These are phyloP conservation scores for Brettanomyces sp. DNA, from an alignment of 805 yeast genomes.

Conservation along the genomic window DNA sequence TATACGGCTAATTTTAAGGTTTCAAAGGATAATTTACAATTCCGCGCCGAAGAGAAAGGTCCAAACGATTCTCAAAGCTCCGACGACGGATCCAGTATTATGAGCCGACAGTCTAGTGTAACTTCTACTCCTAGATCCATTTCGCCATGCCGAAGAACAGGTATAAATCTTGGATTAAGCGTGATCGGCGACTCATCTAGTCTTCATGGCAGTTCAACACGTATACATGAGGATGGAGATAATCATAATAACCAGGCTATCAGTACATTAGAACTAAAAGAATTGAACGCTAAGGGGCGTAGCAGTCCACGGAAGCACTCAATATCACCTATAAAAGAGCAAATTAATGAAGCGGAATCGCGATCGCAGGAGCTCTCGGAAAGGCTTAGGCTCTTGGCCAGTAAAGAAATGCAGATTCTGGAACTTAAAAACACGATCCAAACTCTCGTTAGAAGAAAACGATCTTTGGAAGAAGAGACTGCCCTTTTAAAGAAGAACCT, in stretches of 20 bases:
- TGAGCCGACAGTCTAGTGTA: background rate
- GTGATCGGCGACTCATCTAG: constrained; percentile 13
- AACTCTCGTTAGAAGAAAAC: constrained; percentile 30
- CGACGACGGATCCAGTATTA: background rate
- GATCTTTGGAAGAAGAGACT: constrained; percentile 38
- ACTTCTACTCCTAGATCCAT: constrained; percentile 6
- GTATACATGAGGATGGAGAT: background rate
- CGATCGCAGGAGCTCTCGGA: constrained; percentile 34
- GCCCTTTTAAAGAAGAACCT: constrained; percentile 38
- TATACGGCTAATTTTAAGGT: no score
- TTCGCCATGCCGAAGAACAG: constrained; percentile 14
- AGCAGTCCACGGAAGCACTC: background rate
- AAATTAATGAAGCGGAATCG: background rate
- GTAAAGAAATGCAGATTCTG: constrained; percentile 58
- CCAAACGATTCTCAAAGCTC: background rate
- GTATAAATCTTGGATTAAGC: constrained; percentile 23
- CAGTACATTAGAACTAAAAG: background rate
- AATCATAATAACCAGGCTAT: background rate
- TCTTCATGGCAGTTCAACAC: background rate
- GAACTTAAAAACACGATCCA: constrained; percentile 52
- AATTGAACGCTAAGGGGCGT: background rate
- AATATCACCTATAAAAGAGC: constrained; percentile 1
- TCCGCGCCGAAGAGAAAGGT: no score
- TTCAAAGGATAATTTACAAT: no score
- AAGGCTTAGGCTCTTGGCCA: constrained; percentile 50